Conservation (phyloP, 1,284 basidiomycete species). For the Puccinia novopanici region DNA sequence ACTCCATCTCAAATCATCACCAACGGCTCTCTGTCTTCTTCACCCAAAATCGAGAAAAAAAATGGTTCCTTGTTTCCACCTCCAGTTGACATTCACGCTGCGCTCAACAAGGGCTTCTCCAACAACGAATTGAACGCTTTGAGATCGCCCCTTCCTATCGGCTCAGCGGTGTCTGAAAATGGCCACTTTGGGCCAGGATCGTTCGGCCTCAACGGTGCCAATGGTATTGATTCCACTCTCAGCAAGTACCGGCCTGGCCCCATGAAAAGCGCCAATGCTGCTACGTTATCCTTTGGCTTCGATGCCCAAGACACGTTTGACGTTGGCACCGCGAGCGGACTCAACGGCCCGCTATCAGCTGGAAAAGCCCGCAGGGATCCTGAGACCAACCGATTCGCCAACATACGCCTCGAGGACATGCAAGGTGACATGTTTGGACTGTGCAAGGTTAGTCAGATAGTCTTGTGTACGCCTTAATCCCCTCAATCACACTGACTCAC, state of each 20-base stretch:
- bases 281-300: slow-evolving; percentile 37
- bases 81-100: slow-evolving; percentile 14
- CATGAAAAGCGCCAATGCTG: slow-evolving; percentile 5
- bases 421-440: slow-evolving; percentile 65
- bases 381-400: slow-evolving; percentile 87
- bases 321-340: background rate
- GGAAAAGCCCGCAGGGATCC: slow-evolving; percentile 29
- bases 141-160: slow-evolving; percentile 26
- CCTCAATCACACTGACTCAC: slow-evolving; percentile 72
- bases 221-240: slow-evolving; percentile 12
- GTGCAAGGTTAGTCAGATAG: no score
- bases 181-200: slow-evolving; percentile 20
- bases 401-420: slow-evolving; percentile 90
- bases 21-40: slow-evolving; percentile 20
- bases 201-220: slow-evolving; percentile 19
- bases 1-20: background rate
- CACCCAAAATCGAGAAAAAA: slow-evolving; percentile 43
- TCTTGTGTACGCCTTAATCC: no score
- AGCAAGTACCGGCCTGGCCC: slow-evolving; percentile 9
- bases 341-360: background rate
- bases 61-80: slow-evolving; percentile 27
- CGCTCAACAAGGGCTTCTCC: slow-evolving; percentile 29
- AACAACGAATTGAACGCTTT: slow-evolving; percentile 14
- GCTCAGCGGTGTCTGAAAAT: background rate
- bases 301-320: slow-evolving; percentile 34